Base-by-base conservation (phyloP, 768 basidiomycete genomes). In the Tephrocybe sp. region DNA sequence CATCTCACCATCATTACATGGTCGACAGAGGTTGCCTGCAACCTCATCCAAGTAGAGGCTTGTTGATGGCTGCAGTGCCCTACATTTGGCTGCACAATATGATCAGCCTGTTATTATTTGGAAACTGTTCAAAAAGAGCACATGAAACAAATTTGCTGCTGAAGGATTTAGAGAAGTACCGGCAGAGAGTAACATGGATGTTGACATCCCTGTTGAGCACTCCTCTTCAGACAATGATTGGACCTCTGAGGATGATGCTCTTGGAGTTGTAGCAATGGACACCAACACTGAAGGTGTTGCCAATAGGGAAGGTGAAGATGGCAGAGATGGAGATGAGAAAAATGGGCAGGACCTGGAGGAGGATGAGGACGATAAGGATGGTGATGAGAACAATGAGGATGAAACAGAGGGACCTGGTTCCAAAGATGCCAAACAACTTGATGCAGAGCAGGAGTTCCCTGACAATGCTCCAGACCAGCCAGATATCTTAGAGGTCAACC, bases 61-160 rank as follows among this genome's bases (percentile, higher is more conserved):
- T 6, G 80, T 76, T 1, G 83, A 84, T 52, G 84, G 84, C 1
- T 63, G 81, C 12, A 76, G 75, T 7, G 67, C 79, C 5, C 61
- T 85, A 37, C 83, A 85, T 63, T 65, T 85, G 25, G 83, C 81
- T 4, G 79, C 78, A 2, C 80, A 82, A 54, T 66, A 69, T 43
- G 75, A 76, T 48, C 60, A 73, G 26, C 53, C 69, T 7, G 42
- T 12, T 1, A 68, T 85, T 1, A 67, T 83, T 7, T 62, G 67
- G 45, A 83, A 80, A 66, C 60, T 86, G 32, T 60, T 85, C 11
- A 75, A 78, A 53, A 69, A 70, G 55, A 85, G 79, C 58, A 68
- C 61, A 9, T 58, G 65, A 23, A 78, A 77, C 51, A 64, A 68
- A 26, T 59, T 62, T 3, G 59, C 65, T 41, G 58, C 58, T 6